phyloP scores from a whole-genome alignment of 805 yeast genomes.

The Danielia oregonensis region DNA sequence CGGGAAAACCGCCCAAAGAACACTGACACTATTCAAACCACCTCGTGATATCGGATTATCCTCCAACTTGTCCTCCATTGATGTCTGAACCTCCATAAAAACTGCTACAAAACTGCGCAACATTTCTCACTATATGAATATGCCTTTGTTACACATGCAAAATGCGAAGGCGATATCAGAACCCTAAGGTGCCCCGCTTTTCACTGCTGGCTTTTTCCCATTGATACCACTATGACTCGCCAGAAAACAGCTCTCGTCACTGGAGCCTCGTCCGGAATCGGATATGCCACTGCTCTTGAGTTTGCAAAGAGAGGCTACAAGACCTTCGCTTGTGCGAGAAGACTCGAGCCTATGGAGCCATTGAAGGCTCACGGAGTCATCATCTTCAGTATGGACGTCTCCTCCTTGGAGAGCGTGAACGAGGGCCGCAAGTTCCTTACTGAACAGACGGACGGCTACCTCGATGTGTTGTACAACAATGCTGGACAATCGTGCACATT shows the following conservation, averaged over 20 bases:
- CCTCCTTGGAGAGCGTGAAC: conserved; percentile 45
- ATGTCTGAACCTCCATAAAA: too few relatives aligned
- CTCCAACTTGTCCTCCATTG: too few relatives aligned
- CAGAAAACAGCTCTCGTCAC: conserved; percentile 50
- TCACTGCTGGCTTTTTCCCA: too few relatives aligned
- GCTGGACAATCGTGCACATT: conserved; percentile 75
- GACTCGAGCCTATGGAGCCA: conserved; percentile 56
- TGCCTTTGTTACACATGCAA: too few relatives aligned
- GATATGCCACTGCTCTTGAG: conserved; percentile 44
- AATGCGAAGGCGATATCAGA: too few relatives aligned
- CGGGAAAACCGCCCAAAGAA: too few relatives aligned
- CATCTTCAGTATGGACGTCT: conserved; percentile 55
- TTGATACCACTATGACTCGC: too few relatives aligned
- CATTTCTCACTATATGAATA: too few relatives aligned
- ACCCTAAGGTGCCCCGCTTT: too few relatives aligned
- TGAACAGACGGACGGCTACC: conserved; percentile 40
- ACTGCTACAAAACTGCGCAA: too few relatives aligned
- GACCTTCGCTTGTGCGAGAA: conserved; percentile 74
- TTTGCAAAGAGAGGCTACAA: conserved; percentile 48
- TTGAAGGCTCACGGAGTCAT: conserved; percentile 44
- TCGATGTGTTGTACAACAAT: conserved; percentile 67
- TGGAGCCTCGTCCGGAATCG: conserved; percentile 62
- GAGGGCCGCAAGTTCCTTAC: conserved; percentile 41
- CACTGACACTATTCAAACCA: too few relatives aligned
- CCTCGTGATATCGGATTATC: too few relatives aligned